Evolutionary conservation across 2,329 filamentous ascomycete genomes (phyloP).

Genomic region (Mycogone perniciosa): DNA sequence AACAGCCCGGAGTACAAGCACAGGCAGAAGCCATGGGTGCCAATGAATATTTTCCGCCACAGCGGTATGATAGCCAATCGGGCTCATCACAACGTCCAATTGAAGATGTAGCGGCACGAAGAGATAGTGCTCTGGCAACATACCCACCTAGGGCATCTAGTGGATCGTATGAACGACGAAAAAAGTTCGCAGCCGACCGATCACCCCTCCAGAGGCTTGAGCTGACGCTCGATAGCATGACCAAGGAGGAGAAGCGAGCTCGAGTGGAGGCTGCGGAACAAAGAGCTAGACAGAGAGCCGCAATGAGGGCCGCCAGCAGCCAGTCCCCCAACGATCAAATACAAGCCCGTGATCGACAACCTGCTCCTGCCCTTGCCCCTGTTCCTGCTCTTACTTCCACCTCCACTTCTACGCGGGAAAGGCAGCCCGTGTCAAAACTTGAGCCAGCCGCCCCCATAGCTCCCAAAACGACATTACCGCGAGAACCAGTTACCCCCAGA

Average conservation of each 20-base stretch:
- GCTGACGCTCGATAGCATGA: constrained; percentile 83
- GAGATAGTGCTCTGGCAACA: constrained; percentile 18
- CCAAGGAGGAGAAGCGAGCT: constrained; percentile 90
- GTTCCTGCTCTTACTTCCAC: no score
- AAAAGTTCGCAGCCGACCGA: constrained; percentile 68
- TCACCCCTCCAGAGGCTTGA: constrained; percentile 93
- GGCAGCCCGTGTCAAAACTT: neutral
- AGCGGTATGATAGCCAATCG: constrained; percentile 9
- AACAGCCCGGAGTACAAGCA: constrained; percentile 14
- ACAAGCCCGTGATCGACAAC: constrained; percentile 20
- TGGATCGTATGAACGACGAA: constrained; percentile 39
- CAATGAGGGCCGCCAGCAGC: constrained; percentile 27
- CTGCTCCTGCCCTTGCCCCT: neutral
- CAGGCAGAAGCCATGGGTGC: constrained; percentile 20
- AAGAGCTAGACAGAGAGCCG: constrained; percentile 57
- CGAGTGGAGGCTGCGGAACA: constrained; percentile 77
- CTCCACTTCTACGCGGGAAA: neutral
- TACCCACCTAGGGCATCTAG: constrained; percentile 33
- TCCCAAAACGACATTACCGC: constrained; percentile 6
- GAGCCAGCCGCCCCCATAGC: constrained; percentile 2
- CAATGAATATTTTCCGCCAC: constrained; percentile 21
- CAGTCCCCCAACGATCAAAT: constrained; percentile 17
- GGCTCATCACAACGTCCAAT: constrained; percentile 12
- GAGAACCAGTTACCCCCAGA: constrained; percentile 12
- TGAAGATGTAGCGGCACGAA: constrained; percentile 18